Base-by-base conservation (phyloP, 1,139 yeast genomes). In the Groenewaldozyma sp. region DNA sequence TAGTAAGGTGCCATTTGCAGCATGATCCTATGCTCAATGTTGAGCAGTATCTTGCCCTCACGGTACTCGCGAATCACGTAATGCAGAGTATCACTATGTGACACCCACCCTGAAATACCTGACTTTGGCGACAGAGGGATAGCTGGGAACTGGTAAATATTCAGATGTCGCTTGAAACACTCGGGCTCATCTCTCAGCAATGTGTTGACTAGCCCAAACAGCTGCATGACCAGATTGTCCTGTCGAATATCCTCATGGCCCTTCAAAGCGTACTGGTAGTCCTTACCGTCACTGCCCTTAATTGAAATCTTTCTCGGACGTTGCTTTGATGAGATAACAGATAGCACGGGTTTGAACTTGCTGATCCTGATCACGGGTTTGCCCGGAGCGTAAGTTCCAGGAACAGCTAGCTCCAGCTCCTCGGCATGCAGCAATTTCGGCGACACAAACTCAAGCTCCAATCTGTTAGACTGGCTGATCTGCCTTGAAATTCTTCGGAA, bases 181-280 rank as follows among this genome's bases (percentile, higher is more conserved):
- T 91, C 98, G 0, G 96, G 81, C 60, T 93, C 97, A 53, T 84
- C 84, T 2, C 82, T 74, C 50, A 93, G 70, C 40, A 93, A 67
- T 0, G 97, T 88, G 55, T 93, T 93, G 2, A 91, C 97, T 55
- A 93, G 69, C 1, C 97, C 97, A 62, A 93, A 91, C 52, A 93
- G 68, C 60, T 93, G 99, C 98, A 93, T 93, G 24, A 91, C 99
- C 59, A 93, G 71, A 55, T 87, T 86, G 65, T 93, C 99, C 60
- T 93, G 99, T 55, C 99, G 76, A 44, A 91, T 86, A 70, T 93
- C 99, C 63, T 93, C 99, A 57, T 93, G 98, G 1, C 97, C 98
- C 64, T 93, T 93, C 55, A 93, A 68, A 1, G 69, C 64, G 61
- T 78, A 93, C 50, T 74, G 81, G 55, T 93, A 86, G 31, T 80